Base-by-base conservation (phyloP, 257 asterid species). In the Penstemon eatonii region DNA sequence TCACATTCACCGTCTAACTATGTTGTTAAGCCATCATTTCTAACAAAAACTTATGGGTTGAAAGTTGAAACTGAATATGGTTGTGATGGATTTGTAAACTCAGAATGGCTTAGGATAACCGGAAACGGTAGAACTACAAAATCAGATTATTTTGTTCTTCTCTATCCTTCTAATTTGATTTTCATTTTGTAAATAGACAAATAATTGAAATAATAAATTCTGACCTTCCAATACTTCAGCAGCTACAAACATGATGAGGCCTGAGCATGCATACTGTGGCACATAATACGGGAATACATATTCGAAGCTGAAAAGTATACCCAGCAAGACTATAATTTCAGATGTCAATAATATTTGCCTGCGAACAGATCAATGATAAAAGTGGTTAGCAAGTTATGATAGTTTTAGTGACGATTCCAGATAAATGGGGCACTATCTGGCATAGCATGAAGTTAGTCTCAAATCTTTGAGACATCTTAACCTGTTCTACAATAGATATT, bases 161-260 rank as follows among this genome's bases (percentile, higher is more conserved):
- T 62, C 54, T 40, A 65, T 65, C n/a, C 54, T n/a, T 58, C 41
- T 4, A 43, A 5, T 55, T 47, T 71, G 70, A 11, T 18, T 47
- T 38, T 8, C 44, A 5, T 44, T 9, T 6, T 1, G 10, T 5
- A 15, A 13, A 12, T 33, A 41, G 43, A 55, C 18, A 18, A 39
- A 13, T 41, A 52, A 55, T 4, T 13, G 47, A 9, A 45, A 7
- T 9, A 47, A 56, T 43, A 60, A 67, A 51, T 70, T 54, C 74
- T 73, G 73, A 82, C 99, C 99, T 90, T 93, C 99, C 52, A 93
- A 68, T 9, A 93, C 99, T 85, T 93, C 99, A 73, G 96, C 95
- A 72, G 96, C 88, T 51, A 93, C 99, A 79, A 93, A 93, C 97
- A 88, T 87, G 69, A 93, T 60, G 64, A 93, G 96, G 69, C 97